A percentile compares a stretch with the other conserved stretches of the same genome.
phyloP scores from a whole-genome alignment of 306 rosid genomes.

The Fragaria nilgerrensis region DNA sequence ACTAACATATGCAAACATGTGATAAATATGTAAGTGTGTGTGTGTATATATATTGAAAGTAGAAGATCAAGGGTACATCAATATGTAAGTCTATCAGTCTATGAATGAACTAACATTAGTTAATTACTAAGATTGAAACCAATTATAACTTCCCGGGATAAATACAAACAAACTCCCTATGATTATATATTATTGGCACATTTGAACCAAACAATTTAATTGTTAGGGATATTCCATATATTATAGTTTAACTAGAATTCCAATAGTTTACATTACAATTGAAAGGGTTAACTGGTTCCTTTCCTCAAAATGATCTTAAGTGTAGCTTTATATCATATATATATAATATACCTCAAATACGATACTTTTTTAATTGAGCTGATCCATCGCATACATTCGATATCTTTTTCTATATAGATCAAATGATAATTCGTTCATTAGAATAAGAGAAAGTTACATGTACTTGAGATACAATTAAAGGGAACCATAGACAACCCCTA shows the following conservation, averaged over 20 bases:
- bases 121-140: neutral
- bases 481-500: too few species aligned
- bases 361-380: too few species aligned
- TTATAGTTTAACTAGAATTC: too few species aligned
- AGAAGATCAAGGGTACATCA: neutral
- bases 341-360: neutral
- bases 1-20: neutral
- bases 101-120: neutral
- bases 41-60: neutral
- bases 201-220: neutral
- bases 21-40: too few species aligned
- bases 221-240: neutral
- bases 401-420: neutral
- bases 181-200: neutral
- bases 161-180: neutral
- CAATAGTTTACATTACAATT: neutral
- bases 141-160: neutral
- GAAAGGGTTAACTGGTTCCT: neutral
- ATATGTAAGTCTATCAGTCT: neutral
- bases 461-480: neutral
- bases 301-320: neutral
- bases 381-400: neutral
- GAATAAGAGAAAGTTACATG: neutral
- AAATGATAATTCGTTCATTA: neutral
- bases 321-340: neutral